phyloP scores from a whole-genome alignment of 2,329 filamentous ascomycete genomes.

The Pseudocercospora fijiensis region DNA sequence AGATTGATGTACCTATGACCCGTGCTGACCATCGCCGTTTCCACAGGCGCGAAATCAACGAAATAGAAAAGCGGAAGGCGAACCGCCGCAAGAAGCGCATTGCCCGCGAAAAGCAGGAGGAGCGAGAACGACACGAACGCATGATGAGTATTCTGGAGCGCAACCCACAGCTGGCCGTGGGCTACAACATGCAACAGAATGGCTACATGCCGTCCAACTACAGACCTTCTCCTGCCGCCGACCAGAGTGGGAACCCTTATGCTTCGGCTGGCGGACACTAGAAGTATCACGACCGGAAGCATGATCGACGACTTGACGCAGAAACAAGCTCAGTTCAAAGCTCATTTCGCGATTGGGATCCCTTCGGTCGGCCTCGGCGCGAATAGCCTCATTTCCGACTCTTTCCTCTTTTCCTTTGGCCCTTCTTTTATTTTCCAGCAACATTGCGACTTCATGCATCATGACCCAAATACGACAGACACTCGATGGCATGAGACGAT shows the following conservation, averaged over 20 bases:
- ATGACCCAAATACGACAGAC: conserved; percentile 7
- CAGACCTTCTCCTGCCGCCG: conserved; percentile 24
- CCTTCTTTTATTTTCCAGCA: conserved; percentile 2
- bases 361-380: conserved; percentile 2
- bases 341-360: conserved; percentile 2
- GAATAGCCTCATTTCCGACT: neutral
- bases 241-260: conserved; percentile 39
- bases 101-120: conserved; percentile 46
- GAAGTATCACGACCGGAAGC: conserved; percentile 11
- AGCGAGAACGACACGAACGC: conserved; percentile 42
- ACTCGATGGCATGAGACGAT: conserved; percentile 13
- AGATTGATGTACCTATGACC: conserved; percentile 8
- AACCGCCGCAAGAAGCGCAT: conserved; percentile 44
- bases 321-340: neutral
- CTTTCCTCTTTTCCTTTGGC: neutral
- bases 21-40: conserved; percentile 27
- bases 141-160: conserved; percentile 39
- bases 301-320: neutral
- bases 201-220: conserved; percentile 15
- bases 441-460: conserved; percentile 10
- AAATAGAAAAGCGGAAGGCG: conserved; percentile 51
- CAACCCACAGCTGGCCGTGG: conserved; percentile 33
- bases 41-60: conserved; percentile 45
- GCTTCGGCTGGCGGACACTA: conserved; percentile 23
- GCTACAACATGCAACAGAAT: conserved; percentile 28